These are phyloP conservation scores for Paecilomyces variotii DNA, from an alignment of 2,329 filamentous ascomycete genomes.

Conservation along the genomic window DNA sequence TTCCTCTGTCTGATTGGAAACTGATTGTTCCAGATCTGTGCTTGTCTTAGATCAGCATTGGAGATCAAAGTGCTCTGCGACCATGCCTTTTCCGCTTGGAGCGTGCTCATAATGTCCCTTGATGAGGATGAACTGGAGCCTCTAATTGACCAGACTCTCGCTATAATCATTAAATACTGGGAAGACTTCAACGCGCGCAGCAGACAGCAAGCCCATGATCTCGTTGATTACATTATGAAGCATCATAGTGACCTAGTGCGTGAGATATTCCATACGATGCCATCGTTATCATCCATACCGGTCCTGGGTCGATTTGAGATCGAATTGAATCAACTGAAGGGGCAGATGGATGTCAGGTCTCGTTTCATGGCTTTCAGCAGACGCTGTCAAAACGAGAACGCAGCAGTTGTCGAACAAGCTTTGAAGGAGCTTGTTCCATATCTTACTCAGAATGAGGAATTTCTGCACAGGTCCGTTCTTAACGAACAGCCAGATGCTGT, in stretches of 20 bases:
- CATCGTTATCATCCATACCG: slow-evolving; percentile 65
- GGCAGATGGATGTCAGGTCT: slow-evolving; percentile 56
- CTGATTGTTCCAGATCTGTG: slow-evolving; percentile 60
- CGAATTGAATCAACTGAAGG: slow-evolving; percentile 58
- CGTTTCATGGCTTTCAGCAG: slow-evolving; percentile 63
- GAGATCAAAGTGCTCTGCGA: slow-evolving; percentile 66
- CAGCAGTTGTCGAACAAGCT: slow-evolving; percentile 74
- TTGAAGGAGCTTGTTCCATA: slow-evolving; percentile 69
- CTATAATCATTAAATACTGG: slow-evolving; percentile 81
- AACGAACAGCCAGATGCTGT: slow-evolving; percentile 77
- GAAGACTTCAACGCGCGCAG: slow-evolving; percentile 53
- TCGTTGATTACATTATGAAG: slow-evolving; percentile 60
- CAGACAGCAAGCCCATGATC: slow-evolving; percentile 50
- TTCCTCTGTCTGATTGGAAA: background rate
- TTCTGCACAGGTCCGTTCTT: slow-evolving; percentile 69
- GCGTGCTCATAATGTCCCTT: slow-evolving; percentile 64
- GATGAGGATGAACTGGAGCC: slow-evolving; percentile 70
- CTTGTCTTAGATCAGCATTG: slow-evolving; percentile 82
- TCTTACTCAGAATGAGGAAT: slow-evolving; percentile 63
- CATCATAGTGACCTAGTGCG: slow-evolving; percentile 54
- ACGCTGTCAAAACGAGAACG: slow-evolving; percentile 74
- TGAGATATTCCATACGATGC: slow-evolving; percentile 65
- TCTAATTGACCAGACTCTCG: slow-evolving; percentile 82
- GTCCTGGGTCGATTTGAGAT: slow-evolving; percentile 60
- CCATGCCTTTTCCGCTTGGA: slow-evolving; percentile 77